These are phyloP conservation scores for Curvularia verruculosa DNA, from an alignment of 2,329 filamentous ascomycete genomes.

Conservation along the genomic window DNA sequence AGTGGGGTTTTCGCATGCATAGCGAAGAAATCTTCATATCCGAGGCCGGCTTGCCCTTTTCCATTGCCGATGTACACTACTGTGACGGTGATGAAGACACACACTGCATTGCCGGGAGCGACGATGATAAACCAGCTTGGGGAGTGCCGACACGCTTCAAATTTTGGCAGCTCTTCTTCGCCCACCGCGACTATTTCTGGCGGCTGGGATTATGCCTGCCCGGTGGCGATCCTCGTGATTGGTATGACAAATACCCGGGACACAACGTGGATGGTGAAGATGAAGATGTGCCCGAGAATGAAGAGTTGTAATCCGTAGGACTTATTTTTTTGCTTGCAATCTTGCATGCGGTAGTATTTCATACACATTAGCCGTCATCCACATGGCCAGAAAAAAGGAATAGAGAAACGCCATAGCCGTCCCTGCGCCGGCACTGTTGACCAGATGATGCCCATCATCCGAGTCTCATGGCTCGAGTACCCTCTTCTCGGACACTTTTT, in stretches of 20 bases:
- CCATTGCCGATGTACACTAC: conserved; percentile 68
- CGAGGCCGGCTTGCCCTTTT: conserved; percentile 72
- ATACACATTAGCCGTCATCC: neutral
- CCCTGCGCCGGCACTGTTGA: conserved; percentile 9
- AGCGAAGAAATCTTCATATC: conserved; percentile 86
- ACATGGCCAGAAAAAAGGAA: neutral
- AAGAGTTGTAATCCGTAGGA: conserved; percentile 23
- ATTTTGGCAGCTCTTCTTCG: conserved; percentile 92
- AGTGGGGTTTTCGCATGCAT: conserved; percentile 89
- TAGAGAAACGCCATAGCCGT: conserved; percentile 9
- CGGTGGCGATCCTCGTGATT: conserved; percentile 73
- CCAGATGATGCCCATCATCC: neutral
- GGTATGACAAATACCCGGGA: conserved; percentile 58
- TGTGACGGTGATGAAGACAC: conserved; percentile 76
- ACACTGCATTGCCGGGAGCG: conserved; percentile 70
- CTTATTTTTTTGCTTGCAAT: neutral
- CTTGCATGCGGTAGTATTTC: conserved; percentile 3
- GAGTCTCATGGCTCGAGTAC: neutral
- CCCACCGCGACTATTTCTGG: conserved; percentile 97
- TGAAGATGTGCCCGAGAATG: conserved; percentile 19
- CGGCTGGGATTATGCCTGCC: conserved; percentile 87
- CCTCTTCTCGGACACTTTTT: neutral
- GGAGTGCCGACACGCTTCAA: conserved; percentile 65
- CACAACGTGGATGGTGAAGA: conserved; percentile 22
- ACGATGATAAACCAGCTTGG: conserved; percentile 36